These are phyloP conservation scores for Noccaea bulbosa DNA, from an alignment of 345 rosid genomes.

Conservation along the genomic window DNA sequence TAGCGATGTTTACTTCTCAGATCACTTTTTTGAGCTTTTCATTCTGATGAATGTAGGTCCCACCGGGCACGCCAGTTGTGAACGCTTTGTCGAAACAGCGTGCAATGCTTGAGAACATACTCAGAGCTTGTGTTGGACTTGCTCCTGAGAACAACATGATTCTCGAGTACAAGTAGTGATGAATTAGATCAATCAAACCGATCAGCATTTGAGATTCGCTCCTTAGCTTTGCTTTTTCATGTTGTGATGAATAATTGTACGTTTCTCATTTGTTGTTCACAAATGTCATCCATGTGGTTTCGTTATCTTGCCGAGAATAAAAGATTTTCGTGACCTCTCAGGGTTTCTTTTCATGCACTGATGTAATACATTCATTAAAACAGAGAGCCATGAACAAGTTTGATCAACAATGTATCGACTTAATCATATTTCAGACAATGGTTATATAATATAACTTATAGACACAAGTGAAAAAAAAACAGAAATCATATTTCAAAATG, in stretches of 20 bases:
- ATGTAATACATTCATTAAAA: no score
- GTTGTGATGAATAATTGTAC: conserved; percentile 18
- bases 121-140: conserved; percentile 95
- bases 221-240: conserved; percentile 10
- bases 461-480: no score
- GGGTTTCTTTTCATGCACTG: no score
- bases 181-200: not conserved
- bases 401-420: no score
- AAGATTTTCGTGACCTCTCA: no score
- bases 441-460: no score
- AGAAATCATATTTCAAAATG: not conserved
- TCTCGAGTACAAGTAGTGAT: conserved; percentile 95
- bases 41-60: conserved; percentile 16
- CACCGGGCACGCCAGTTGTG: no score
- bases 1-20: not conserved
- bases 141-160: conserved; percentile 99
- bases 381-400: no score
- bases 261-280: not conserved
- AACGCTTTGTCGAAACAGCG: conserved; percentile 97
- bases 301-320: not conserved
- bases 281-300: conserved; percentile 20
- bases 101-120: conserved; percentile 98
- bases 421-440: no score
- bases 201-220: not conserved
- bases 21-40: no score